Base-by-base conservation (phyloP, 805 yeast species). In the Kuraishia hungarica region DNA sequence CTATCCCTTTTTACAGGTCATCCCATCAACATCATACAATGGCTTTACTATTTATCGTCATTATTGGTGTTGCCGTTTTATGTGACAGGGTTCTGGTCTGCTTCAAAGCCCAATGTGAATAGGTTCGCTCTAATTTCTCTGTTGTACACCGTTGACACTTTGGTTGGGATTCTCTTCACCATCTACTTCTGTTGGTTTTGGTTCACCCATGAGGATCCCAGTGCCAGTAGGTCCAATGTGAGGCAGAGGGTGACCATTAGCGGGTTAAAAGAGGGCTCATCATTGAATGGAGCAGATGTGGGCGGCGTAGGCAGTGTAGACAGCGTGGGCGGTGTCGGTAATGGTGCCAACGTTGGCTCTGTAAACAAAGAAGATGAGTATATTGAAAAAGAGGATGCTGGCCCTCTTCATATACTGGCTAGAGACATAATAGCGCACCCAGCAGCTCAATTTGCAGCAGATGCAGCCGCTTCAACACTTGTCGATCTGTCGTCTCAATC, bases 1-100 rank as follows among this genome's bases (percentile, higher is more conserved):
- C 72, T 91, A 22, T 91, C 97, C 0, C 68, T 93, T 24, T 79
- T 93, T 64, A 92, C 97, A 0, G 94, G 97, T 1, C 97, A 92
- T 65, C 94, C 94, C 1, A 76, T 92, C 55, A 84, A 83, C 57
- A 80, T 84, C 57, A 73, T 87, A 72, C 97, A 93, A 66, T 88
- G 97, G 94, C 57, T 87, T 1, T 82, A 84, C 60, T 90, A 92
- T 67, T 61, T 86, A 19, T 67, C 85, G 56, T 85, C 96, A 2
- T 72, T 88, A 17, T 54, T 80, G 2, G 74, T 83, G 5, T 70
- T 92, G 50, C 83, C 91, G 2, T 76, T 87, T 54, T 89, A 85
- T 66, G 71, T 83, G 2, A 72, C 79, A 47, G 94, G 90, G 0
- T 74, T 81, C 49, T 67, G 67, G 50, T 72, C 71, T 48, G 72